Percentiles rank a stretch among this genome's conserved stretches.
phyloP scores from a whole-genome alignment of 2,329 filamentous ascomycete species.

The Pestalotiopsis sp. region DNA sequence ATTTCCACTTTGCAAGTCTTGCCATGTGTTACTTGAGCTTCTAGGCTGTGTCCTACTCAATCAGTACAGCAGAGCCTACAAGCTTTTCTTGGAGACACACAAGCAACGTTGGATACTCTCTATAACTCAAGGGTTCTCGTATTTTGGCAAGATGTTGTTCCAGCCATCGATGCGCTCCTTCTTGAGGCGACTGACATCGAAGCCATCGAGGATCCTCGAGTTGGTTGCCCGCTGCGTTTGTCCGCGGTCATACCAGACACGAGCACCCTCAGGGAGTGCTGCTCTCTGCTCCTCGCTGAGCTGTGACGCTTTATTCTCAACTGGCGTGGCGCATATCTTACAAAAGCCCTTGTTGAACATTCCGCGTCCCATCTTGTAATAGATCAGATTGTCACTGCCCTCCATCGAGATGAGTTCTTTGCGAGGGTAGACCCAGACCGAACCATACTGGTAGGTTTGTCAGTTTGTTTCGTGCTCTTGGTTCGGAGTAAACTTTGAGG shows the following conservation, averaged over 20 bases:
- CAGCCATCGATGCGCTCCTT: constrained; percentile 22
- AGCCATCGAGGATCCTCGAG: constrained; percentile 38
- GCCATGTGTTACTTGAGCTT: too few species aligned
- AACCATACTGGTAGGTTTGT: too few species aligned
- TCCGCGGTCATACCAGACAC: constrained; percentile 17
- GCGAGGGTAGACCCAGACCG: constrained; percentile 47
- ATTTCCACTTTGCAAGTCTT: too few species aligned
- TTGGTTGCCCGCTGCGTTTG: constrained; percentile 36
- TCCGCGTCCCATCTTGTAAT: constrained; percentile 38
- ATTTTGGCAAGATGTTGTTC: constrained; percentile 5
- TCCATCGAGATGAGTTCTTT: constrained; percentile 42
- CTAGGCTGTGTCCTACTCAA: too few species aligned
- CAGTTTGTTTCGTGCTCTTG: too few species aligned
- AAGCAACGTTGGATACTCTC: not conserved
- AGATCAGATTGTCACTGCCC: constrained; percentile 40
- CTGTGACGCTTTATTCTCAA: constrained; percentile 36
- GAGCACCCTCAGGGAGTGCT: constrained; percentile 30
- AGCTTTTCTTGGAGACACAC: not conserved
- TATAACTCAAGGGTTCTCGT: constrained; percentile 7
- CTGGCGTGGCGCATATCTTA: constrained; percentile 47
- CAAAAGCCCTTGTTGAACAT: constrained; percentile 49
- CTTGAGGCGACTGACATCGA: constrained; percentile 36
- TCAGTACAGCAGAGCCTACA: too few species aligned
- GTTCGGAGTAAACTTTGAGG: not conserved
- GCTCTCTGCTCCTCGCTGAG: constrained; percentile 39